Evolutionary conservation across 2,329 filamentous ascomycete genomes (phyloP), one percentile per base, ranked within the genome.

Genomic region (Aotearoamyces nothofagi): DNA sequence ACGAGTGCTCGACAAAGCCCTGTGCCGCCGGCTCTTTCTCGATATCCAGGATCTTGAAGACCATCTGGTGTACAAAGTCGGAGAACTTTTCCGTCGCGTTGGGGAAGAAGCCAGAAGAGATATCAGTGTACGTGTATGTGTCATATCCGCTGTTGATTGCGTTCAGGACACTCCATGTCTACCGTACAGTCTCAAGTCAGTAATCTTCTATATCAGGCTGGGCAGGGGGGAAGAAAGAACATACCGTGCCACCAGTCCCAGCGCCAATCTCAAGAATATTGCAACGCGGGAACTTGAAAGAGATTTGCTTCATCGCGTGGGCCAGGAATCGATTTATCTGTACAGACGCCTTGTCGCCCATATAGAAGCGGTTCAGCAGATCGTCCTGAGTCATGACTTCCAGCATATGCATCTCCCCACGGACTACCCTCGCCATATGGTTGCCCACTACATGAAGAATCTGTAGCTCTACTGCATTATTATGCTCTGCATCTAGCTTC

Each of bases 51-150:
- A 39, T 42, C 11, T 43, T 43, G 35, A 48, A 56, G 5, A 5
- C 17, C 5, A 29, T 9, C 6, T 7, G 10, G 1, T 22, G 31
- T 11, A 5, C 26, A 10, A 10, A 19, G 13, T 29, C 2, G 22
- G 33, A 46, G 41, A 11, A 33, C 31, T 17, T 44, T 33, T 12
- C 41, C n/a, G n/a, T 35, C 0, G 50, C 53, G 2, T 40, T 36
- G 11, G 52, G 48, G 29, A 61, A 58, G 41, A 57, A 56, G 4
- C 44, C 50, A 4, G 46, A 33, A 0, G 51, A 51, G 8, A 59
- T 49, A 30, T 61, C 58, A 0, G 60, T 61, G 39, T 46, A 63
- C 1, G 52, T 56, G 37, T 62, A 63, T 5, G 44, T 40, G 1
- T 39, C 5, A 26, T 41, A 39, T 5, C 33, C 13, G 22, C 31